Evolutionary conservation across 495 filamentous ascomycete genomes (phyloP), one percentile per base, ranked within the genome.

Genomic region (Tuber aestivum): DNA sequence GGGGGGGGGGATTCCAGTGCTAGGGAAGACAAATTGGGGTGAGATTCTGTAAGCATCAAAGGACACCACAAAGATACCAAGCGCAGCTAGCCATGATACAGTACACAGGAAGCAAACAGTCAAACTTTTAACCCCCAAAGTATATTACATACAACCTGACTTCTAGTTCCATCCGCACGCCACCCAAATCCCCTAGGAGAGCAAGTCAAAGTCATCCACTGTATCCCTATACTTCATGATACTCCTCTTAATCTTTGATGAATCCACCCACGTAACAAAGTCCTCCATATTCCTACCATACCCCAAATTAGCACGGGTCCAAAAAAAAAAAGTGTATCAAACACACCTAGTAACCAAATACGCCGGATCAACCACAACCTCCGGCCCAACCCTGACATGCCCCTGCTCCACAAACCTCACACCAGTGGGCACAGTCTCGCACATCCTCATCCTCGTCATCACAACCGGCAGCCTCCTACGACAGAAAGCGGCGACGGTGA

Each of bases 191-290:
- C 41, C 27, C 73, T 70, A 82, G 41, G 75, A 96, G 79, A 97
- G 86, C 80, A 97, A 86, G 86, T 98, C 96, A 83, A 95, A 98
- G 85, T 99, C 95, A 86, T 99, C 95, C 86, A 97, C 83, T 86
- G 97, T 93, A 84, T 97, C 93, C 75, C 94, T 89, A 83, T 98
- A 99, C 83, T 90, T 91, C 89, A 97, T 89, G 74, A 97, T 94
- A 80, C 91, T 95, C 82, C 91, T 87, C 90, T 95, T 97, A 86
- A 98, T 97, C 92, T 97, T 97, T 83, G 92, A 94, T 72, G 91
- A 92, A 79, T 96, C 93, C 41, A 95, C 92, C 95, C 95, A 99
- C 6, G 95, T 98, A 38, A 99, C 92, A 75, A 95, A 97, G 84
- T 99, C 95, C 86, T 98, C 95, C 90, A 97, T 92, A 80, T 90